Evolutionary conservation across 1,284 basidiomycete species (phyloP).

Genomic region (Malassezia caprae): DNA sequence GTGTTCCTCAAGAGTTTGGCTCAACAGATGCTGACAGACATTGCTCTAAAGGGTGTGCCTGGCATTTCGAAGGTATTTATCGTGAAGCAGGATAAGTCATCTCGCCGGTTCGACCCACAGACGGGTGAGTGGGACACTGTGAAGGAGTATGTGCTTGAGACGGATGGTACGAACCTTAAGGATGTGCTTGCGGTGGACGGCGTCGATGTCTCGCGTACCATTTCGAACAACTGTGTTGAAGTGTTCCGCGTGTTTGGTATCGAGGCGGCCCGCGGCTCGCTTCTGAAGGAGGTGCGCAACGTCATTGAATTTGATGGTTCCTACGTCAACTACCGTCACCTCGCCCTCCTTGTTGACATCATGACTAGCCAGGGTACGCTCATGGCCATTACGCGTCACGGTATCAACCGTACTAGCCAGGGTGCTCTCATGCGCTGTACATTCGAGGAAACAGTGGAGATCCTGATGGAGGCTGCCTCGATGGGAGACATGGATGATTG

Average conservation of each 20-base stretch:
- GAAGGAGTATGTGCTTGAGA: constrained; percentile 88
- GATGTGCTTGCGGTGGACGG: constrained; percentile 79
- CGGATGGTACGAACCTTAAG: constrained; percentile 61
- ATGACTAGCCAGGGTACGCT: constrained; percentile 94
- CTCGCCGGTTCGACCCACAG: constrained; percentile 51
- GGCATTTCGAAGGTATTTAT: constrained; percentile 90
- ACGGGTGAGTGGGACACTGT: constrained; percentile 43
- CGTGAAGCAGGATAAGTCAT: constrained; percentile 65
- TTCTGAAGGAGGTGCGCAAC: constrained; percentile 69
- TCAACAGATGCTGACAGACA: constrained; percentile 91
- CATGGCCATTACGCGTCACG: constrained; percentile 98
- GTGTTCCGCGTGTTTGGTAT: constrained; percentile 94
- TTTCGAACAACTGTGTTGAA: constrained; percentile 95
- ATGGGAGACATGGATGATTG: constrained; percentile 97
- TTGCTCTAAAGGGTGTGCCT: constrained; percentile 77
- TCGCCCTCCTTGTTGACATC: constrained; percentile 86
- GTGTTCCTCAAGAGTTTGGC: constrained; percentile 92
- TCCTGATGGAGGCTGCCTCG: constrained; percentile 94
- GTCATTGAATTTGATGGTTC: constrained; percentile 99
- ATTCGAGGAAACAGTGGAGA: constrained; percentile 99
- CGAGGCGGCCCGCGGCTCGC: constrained; percentile 85
- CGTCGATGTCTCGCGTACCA: constrained; percentile 81
- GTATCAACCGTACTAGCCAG: constrained; percentile 77
- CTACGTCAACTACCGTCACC: constrained; percentile 96
- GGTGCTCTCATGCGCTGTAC: constrained; percentile 89